Base-by-base conservation (phyloP, 116 monocot species). In the Thalassia testudinum region DNA sequence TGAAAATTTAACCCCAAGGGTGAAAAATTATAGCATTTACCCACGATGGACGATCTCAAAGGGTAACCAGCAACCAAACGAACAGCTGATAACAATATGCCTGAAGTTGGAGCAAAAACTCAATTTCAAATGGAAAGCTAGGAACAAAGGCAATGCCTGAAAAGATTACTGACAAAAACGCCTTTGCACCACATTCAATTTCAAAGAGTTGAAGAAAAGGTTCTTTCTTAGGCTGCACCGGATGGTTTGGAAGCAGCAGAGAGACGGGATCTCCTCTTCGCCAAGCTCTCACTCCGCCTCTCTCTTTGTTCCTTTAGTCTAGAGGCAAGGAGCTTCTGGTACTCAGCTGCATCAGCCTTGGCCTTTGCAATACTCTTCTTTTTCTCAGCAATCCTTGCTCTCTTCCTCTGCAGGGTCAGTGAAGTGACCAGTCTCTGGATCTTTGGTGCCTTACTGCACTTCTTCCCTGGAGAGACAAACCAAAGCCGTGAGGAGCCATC, bases 291-390 rank as follows among this genome's bases (percentile, higher is more conserved):
- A 30, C 84, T 84, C 52, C 84, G 54, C 27, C 72, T 65, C 0
- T 84, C 84, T 15, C 84, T 66, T 70, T 84, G 84, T 58, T 84
- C 84, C 84, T 84, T 78, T 56, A 84, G 75, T 71, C 84, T 69
- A 15, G 72, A 38, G 23, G 84, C 78, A 44, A 84, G 75, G 22
- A 84, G 78, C 75, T 84, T 84, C 72, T 84, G 84, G 72, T 84
- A 84, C 48, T 84, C 84, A 0, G 75, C 84, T 1, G 84, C 84
- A 21, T 84, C 84, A 20, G 78, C 40, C 61, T 78, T 84, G 47
- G 84, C 84, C 70, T 84, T 84, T 5, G 72, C 59, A 27, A 84
- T 75, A 53, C 83, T 78, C 62, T 63, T 78, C 72, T 83, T 78
- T 71, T 78, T 83, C n/a, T 78, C 83, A 1, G 78, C 78, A 51